These are phyloP conservation scores for Stephanodiscus minutulus DNA, from an alignment of 108 stramenopile genomes.

Conservation along the genomic window DNA sequence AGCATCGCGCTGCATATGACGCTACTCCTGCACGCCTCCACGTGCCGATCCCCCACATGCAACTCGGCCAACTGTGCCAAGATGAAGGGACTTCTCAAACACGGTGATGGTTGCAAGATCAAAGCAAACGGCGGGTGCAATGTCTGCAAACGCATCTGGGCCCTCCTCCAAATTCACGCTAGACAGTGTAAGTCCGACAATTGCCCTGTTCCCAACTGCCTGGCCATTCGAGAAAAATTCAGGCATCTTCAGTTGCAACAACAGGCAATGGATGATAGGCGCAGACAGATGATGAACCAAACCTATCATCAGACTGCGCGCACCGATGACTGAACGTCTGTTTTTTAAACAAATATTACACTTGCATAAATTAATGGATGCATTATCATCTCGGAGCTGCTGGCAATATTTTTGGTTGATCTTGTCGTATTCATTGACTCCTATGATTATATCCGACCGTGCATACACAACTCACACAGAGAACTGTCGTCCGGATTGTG, in stretches of 20 bases:
- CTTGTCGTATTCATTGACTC: too few species aligned
- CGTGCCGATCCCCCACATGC: slow-evolving; percentile 84
- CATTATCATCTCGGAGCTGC: background rate
- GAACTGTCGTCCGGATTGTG: too few species aligned
- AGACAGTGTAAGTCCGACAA: slow-evolving; percentile 86
- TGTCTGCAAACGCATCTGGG: slow-evolving; percentile 97
- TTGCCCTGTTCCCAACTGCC: slow-evolving; percentile 95
- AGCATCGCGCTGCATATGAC: slow-evolving; percentile 97
- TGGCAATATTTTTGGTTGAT: background rate
- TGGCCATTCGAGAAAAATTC: slow-evolving; percentile 90
- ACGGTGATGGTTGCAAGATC: slow-evolving; percentile 79
- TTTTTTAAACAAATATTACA: background rate
- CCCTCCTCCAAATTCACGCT: slow-evolving; percentile 96
- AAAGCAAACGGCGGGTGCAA: slow-evolving; percentile 93
- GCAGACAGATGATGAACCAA: slow-evolving; percentile 88
- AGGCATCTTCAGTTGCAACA: slow-evolving; percentile 89
- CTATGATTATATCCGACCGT: too few species aligned
- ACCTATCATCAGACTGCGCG: slow-evolving; percentile 48
- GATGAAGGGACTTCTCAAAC: slow-evolving; percentile 96
- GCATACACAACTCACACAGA: too few species aligned
- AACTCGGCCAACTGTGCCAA: slow-evolving; percentile 94
- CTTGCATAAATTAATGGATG: background rate
- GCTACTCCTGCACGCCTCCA: slow-evolving; percentile 92
- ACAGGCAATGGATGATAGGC: slow-evolving; percentile 91
- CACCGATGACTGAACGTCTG: background rate